Percentiles rank a stretch among this genome's conserved stretches.
Conservation (phyloP, 169 alveolate species). For the Neospora caninum region DNA sequence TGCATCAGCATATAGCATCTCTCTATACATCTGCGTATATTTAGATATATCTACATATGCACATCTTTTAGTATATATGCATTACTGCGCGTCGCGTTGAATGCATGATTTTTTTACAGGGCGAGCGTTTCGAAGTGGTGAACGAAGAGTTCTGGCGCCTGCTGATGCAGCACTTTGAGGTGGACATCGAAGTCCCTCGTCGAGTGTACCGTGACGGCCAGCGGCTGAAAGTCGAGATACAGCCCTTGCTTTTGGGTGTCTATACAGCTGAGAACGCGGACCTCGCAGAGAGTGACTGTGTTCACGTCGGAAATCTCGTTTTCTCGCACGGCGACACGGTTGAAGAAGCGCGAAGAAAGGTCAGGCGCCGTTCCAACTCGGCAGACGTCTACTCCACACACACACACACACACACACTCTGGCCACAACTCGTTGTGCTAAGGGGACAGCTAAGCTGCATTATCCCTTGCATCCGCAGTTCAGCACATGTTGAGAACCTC, state of each 20-base stretch:
- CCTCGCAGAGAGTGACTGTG: conserved; percentile 13
- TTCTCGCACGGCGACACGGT: conserved; percentile 37
- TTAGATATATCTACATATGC: background rate
- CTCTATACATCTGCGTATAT: background rate
- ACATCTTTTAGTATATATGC: too few relatives aligned
- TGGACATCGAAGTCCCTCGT: conserved; percentile 57
- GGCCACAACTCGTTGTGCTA: too few relatives aligned
- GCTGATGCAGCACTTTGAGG: conserved; percentile 31
- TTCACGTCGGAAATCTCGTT: background rate
- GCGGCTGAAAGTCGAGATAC: conserved; percentile 34
- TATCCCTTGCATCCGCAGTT: too few relatives aligned
- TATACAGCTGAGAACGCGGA: background rate
- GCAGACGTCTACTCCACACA: too few relatives aligned
- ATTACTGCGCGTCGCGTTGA: too few relatives aligned
- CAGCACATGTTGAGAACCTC: too few relatives aligned
- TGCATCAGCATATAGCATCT: background rate
- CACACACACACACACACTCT: too few relatives aligned
- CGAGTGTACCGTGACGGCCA: conserved; percentile 56
- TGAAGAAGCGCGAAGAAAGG: conserved; percentile 29
- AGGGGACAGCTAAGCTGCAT: too few relatives aligned
- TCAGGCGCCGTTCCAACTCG: background rate
- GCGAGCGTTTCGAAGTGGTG: conserved; percentile 11
- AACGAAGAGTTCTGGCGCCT: conserved; percentile 34
- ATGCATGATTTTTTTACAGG: background rate
- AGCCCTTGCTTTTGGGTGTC: conserved; percentile 40